Evolutionary conservation across 768 basidiomycete species (phyloP).

Genomic region (Lentinus tigrinus): DNA sequence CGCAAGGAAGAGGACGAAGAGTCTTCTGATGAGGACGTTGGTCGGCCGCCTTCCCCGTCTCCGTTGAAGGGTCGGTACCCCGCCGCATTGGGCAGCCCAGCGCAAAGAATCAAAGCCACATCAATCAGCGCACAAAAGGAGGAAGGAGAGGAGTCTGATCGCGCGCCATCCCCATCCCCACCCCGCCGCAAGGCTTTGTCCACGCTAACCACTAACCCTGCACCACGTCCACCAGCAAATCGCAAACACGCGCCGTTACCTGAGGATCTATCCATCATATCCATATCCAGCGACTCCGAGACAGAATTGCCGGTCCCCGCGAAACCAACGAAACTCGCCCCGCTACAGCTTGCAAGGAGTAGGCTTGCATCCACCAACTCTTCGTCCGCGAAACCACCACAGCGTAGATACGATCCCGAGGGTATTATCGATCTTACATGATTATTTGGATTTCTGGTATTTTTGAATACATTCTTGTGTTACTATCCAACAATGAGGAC

Average conservation of each 20-base stretch:
- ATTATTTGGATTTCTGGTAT: conserved; percentile 4
- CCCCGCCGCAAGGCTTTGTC: conserved; percentile 9
- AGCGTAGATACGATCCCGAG: conserved; percentile 19
- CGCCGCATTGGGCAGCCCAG: neutral
- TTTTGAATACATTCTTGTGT: conserved; percentile 8
- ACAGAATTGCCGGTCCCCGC: conserved; percentile 3
- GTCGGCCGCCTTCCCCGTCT: conserved; percentile 8
- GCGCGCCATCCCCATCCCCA: conserved; percentile 25
- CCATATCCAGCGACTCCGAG: conserved; percentile 42
- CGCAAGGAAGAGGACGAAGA: neutral
- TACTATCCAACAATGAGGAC: conserved; percentile 13
- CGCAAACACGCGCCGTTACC: conserved; percentile 2
- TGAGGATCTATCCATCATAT: conserved; percentile 29
- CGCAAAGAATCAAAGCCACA: neutral
- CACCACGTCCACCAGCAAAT: neutral
- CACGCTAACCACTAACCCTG: neutral
- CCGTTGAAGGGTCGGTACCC: conserved; percentile 9
- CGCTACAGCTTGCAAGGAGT: conserved; percentile 27
- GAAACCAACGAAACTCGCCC: conserved; percentile 11
- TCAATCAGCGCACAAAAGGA: neutral
- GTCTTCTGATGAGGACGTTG: neutral
- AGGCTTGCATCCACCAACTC: conserved; percentile 2
- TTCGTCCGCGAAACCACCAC: neutral
- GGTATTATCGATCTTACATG: conserved; percentile 45
- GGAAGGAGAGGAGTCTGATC: conserved; percentile 15